Conservation (phyloP, 768 basidiomycete genomes). For the Tylopilus subfusipes region DNA sequence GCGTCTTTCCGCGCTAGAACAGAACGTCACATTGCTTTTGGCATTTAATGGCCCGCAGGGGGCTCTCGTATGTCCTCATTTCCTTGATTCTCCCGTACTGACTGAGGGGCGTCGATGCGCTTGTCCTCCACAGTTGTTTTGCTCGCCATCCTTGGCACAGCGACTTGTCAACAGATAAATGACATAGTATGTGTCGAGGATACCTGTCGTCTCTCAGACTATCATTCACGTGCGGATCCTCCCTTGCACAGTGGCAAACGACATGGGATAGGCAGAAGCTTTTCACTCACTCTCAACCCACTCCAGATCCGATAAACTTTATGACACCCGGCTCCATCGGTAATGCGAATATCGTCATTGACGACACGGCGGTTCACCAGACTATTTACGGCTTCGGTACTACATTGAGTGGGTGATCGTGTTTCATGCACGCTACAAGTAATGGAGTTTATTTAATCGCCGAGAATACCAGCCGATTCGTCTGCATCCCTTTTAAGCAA, state of each 20-base stretch:
- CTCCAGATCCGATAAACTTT: conserved; percentile 31
- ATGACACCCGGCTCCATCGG: conserved; percentile 48
- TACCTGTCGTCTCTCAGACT: not conserved
- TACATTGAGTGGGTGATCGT: conserved; percentile 53
- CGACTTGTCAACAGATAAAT: conserved; percentile 49
- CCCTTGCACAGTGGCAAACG: conserved; percentile 52
- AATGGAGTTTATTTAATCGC: conserved; percentile 2
- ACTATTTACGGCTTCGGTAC: conserved; percentile 66
- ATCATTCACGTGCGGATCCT: not conserved
- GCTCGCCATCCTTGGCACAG: conserved; percentile 21
- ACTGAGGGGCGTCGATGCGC: conserved; percentile 10
- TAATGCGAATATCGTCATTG: conserved; percentile 58
- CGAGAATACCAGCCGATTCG: conserved; percentile 60
- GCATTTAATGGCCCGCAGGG: conserved; percentile 16
- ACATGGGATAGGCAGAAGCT: conserved; percentile 32
- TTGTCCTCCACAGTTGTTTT: conserved; percentile 13
- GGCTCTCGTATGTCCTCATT: conserved; percentile 1
- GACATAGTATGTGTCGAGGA: conserved; percentile 41
- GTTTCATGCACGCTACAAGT: not conserved
- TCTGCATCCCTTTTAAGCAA: conserved; percentile 58
- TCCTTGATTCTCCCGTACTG: not conserved
- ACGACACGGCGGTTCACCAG: conserved; percentile 56
- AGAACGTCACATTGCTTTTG: not conserved
- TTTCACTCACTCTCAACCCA: conserved; percentile 31
- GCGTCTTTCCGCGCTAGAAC: too few species aligned